Conservation (phyloP, 2,329 filamentous ascomycete genomes). For the Sarocladiaceae sp. region DNA sequence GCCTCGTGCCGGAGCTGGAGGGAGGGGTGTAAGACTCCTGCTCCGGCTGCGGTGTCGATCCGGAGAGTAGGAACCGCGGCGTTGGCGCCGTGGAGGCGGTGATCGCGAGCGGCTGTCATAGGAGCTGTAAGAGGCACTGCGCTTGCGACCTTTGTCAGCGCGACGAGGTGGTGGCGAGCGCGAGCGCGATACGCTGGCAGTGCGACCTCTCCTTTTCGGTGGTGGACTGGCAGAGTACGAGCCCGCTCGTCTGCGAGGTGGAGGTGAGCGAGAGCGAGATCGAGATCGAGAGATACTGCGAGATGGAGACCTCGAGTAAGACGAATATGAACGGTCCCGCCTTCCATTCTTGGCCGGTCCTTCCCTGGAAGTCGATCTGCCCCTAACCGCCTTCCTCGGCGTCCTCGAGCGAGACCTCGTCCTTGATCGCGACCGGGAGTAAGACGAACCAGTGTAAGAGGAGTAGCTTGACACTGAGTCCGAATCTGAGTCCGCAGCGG, state of each 20-base stretch:
- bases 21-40: conserved; percentile 18
- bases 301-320: conserved; percentile 39
- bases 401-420: conserved; percentile 39
- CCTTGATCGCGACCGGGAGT: conserved; percentile 45
- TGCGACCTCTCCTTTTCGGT: conserved; percentile 20
- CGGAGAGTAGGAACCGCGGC: conserved; percentile 14
- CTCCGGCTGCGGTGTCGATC: conserved; percentile 18
- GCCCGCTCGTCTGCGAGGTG: conserved; percentile 15
- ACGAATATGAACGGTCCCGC: conserved; percentile 20
- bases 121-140: conserved; percentile 26
- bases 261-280: conserved; percentile 27
- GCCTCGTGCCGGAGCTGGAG: conserved; percentile 14
- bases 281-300: conserved; percentile 38
- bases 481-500: conserved; percentile 56
- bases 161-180: conserved; percentile 25
- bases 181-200: conserved; percentile 21
- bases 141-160: conserved; percentile 18
- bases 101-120: conserved; percentile 25
- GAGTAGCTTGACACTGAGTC: conserved; percentile 77
- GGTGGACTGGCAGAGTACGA: conserved; percentile 26
- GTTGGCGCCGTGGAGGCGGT: conserved; percentile 19
- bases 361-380: conserved; percentile 26
- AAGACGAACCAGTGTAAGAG: conserved; percentile 63
- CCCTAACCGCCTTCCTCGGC: conserved; percentile 30
- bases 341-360: conserved; percentile 8